Evolutionary conservation across 2,329 filamentous ascomycete genomes (phyloP), one percentile per base, ranked within the genome.

Genomic region (Sporothrix curviconia): DNA sequence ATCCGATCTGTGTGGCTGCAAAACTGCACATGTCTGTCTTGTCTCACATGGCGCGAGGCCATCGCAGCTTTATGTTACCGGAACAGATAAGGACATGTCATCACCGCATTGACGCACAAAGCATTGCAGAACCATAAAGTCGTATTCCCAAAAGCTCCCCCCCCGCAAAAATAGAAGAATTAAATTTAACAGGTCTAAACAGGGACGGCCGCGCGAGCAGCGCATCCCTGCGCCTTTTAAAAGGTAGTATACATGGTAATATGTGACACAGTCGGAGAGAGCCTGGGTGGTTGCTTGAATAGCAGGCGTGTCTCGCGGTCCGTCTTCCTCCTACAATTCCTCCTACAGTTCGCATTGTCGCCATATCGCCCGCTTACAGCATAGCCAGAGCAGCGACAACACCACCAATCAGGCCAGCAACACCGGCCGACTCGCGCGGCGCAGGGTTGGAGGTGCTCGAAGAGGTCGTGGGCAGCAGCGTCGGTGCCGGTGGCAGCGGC

Each of bases 361-460:
- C 7, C 22, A 19, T 39, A 24, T 52, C 46, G 7, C 25, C 19
- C 22, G 12, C n/a, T 57, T 61, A 66, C 53, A 66, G 57, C 62
- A 66, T 42, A 3, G 60, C 64, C 32, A 61, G 59, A 7, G 56
- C 61, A n/a, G 63, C 64, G 11, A 62, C 52, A 15, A 64, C 9
- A 14, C 63, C 61, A 14, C 64, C 64, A 8, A 65, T 14, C 14
- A 66, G 42, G 19, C 63, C 63, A 8, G 56, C 57, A n/a, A 42
- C 47, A 14, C 32, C 57, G 15, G 58, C 61, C 9, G 62, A 61
- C 50, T 60, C 54, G 50, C 47, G 62, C 9, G 61, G 36, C 2
- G 64, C 58, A 40, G 42, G 54, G 46, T 51, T 54, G 32, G 60
- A 46, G 19, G 59, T 36, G 37, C 37, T 54, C 43, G 53, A 36